Conservation (phyloP, 371 early-diverging fungal species). For the Mortierella sp. region DNA sequence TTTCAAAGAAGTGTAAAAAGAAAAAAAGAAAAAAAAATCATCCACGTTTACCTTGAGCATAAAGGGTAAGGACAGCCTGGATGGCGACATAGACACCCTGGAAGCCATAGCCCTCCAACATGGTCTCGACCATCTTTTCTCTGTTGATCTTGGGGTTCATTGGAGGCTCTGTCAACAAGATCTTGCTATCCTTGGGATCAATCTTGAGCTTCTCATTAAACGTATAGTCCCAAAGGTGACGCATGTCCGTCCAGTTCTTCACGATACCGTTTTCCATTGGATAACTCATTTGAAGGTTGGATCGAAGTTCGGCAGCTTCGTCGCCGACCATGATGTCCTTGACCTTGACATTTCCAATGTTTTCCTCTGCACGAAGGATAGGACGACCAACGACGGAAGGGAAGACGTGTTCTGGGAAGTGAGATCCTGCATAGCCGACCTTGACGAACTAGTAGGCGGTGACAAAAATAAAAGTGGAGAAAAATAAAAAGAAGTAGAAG, state of each 20-base stretch:
- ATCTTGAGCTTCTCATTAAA: conserved; percentile 91
- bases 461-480: conserved; percentile 2
- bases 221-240: conserved; percentile 97
- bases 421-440: conserved; percentile 94
- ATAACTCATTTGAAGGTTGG: conserved; percentile 93
- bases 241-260: conserved; percentile 98
- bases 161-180: conserved; percentile 96
- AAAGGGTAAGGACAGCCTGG: conserved; percentile 97
- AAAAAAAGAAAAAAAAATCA: background rate
- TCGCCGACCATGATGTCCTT: conserved; percentile 98
- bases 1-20: background rate
- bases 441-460: conserved; percentile 86
- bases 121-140: conserved; percentile 92
- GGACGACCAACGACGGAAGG: conserved; percentile 98
- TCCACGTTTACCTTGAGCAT: conserved; percentile 92
- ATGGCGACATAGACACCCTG: conserved; percentile 94
- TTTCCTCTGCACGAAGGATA: conserved; percentile 95
- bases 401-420: conserved; percentile 96
- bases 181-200: conserved; percentile 88
- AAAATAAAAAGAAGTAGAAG: conserved; percentile 14
- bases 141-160: conserved; percentile 95
- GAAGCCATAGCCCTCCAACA: conserved; percentile 97
- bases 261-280: conserved; percentile 99
- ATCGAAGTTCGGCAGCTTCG: conserved; percentile 91
- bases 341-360: conserved; percentile 76